Evolutionary conservation across 2,329 filamentous ascomycete genomes (phyloP), one percentile per base, ranked within the genome.

Genomic region (Botrytis fragariae): DNA sequence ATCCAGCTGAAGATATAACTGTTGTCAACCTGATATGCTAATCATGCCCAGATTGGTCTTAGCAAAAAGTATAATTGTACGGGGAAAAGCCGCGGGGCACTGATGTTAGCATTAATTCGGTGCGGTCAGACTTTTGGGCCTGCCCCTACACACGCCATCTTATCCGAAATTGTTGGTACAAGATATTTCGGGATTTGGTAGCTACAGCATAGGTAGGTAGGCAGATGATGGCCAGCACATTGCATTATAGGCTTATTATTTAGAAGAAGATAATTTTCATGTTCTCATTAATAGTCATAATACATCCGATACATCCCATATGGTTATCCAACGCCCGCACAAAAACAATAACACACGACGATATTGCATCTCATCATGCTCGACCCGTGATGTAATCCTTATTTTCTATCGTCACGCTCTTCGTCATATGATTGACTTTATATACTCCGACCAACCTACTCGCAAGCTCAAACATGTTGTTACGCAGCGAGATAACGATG

Each of bases 401-500:
- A 83, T 96, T 96, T 83, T 96, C 93, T 76, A 96, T 94, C 71
- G 93, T 94, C 35, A 96, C 93, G 82, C 92, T 95, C 89, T 95
- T 96, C 75, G 93, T 96, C 91, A 98, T 99, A 83, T 99, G 95
- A 84, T 97, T 98, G 82, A 99, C 96, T 87, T 99, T 99, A 87
- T 99, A 99, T 72, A 99, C 96, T 78, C 97, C 97, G 22, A 99
- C 94, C 74, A 99, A 88, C 72, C 97, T 89, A 73, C 94, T 90
- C n/a, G 97, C 95, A 76, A 99, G 90, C 86, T 99, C 96, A 83
- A 99, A 99, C 96, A 99, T 99, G 86, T 99, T 99, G 84, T 99
- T 99, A 80, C 96, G 88, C 79, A 99, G 86, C 25, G 94, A 98
- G 81, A 99, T 99, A 80, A 99, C 96, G 79, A 99, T 96, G 82